Evolutionary conservation across 176 grass and related monocot genomes (phyloP).

Genomic region (Paspalum notatum): DNA sequence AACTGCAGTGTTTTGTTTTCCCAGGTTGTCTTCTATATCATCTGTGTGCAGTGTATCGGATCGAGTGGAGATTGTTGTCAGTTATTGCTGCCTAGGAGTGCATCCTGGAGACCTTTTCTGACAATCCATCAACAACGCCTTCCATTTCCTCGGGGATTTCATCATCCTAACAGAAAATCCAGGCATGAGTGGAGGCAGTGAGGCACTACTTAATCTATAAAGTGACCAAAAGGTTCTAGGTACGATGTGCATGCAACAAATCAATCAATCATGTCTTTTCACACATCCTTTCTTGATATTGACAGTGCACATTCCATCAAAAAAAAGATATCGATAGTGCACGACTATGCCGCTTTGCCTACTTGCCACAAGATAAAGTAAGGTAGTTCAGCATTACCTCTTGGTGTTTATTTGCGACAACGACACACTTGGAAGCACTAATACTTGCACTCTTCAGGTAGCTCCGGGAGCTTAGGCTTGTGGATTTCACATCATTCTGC

Average conservation of each 20-base stretch:
- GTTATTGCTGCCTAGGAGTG: constrained; percentile 33
- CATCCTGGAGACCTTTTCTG: constrained; percentile 55
- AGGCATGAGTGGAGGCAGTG: constrained; percentile 1
- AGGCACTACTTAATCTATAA: constrained; percentile 7
- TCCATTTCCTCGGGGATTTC: constrained; percentile 58
- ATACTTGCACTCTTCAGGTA: constrained; percentile 96
- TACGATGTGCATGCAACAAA: constrained; percentile 25
- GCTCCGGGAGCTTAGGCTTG: constrained; percentile 48
- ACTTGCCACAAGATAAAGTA: constrained; percentile 30
- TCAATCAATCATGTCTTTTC: background rate
- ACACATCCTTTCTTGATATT: constrained; percentile 28
- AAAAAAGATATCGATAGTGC: constrained; percentile 2
- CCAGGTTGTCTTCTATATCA: background rate
- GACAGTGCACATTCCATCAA: background rate
- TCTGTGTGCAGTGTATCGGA: background rate
- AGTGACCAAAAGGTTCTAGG: background rate
- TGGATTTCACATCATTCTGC: constrained; percentile 41
- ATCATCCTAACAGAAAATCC: constrained; percentile 51
- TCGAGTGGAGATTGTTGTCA: background rate
- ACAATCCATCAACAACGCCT: constrained; percentile 56
- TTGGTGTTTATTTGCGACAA: constrained; percentile 52
- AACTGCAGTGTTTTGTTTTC: constrained; percentile 16
- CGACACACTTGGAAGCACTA: constrained; percentile 90
- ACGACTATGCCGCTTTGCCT: background rate
- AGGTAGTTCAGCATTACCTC: constrained; percentile 60